phyloP scores from a whole-genome alignment of 352 stramenopile species.

The Aphanomyces cochlioides region DNA sequence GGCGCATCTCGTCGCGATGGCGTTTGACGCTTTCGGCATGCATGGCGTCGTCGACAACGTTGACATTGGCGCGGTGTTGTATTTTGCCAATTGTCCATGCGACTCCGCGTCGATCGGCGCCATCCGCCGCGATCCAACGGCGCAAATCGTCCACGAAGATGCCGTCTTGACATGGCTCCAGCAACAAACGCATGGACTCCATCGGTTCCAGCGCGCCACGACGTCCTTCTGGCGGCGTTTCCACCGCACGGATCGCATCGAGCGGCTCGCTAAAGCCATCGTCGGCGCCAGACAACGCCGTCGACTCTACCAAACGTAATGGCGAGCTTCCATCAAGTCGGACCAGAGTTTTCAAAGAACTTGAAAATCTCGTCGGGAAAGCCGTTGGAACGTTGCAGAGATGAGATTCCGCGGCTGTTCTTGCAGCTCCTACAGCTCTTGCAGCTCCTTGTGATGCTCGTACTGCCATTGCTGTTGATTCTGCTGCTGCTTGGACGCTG shows the following conservation, averaged over 20 bases:
- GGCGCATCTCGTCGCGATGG: neutral
- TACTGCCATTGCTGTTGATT: too few species aligned
- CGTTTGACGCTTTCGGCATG: constrained; percentile 7
- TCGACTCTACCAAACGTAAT: neutral
- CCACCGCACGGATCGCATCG: neutral
- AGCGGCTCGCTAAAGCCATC: neutral
- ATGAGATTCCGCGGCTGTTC: too few species aligned
- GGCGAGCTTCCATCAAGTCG: too few species aligned
- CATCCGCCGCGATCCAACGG: neutral
- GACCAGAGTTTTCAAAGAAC: too few species aligned
- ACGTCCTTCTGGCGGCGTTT: neutral
- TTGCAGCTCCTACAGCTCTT: too few species aligned
- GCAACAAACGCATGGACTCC: neutral
- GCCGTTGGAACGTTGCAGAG: too few species aligned
- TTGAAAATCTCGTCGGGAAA: too few species aligned
- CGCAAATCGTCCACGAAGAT: neutral
- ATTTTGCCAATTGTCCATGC: constrained; percentile 9
- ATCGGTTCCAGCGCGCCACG: neutral
- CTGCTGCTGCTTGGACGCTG: too few species aligned
- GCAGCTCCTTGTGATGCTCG: too few species aligned
- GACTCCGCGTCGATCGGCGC: neutral
- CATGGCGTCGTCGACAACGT: neutral
- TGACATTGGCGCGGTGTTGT: neutral
- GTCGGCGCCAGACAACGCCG: neutral
- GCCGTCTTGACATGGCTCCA: neutral